A percentile compares a stretch with the other conserved stretches of the same genome.
Evolutionary conservation across 108 stramenopile species (phyloP).

Genomic region (Epithemia pelagica): DNA sequence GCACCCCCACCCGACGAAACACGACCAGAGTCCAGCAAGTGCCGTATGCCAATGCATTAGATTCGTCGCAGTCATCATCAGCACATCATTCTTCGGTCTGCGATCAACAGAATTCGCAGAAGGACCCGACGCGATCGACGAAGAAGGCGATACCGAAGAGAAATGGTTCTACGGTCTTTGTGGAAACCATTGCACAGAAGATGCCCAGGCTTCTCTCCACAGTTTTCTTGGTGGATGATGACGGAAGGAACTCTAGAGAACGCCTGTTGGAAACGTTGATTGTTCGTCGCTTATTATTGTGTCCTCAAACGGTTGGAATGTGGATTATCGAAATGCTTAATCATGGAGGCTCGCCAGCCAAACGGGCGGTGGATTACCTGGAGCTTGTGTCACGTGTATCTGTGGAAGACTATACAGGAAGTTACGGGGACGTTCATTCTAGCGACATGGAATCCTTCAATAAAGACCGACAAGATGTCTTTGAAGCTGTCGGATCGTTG

Average conservation of each 20-base stretch:
- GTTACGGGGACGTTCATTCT: slow-evolving; percentile 1
- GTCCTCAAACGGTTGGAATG: slow-evolving; percentile 13
- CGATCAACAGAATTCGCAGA: no score
- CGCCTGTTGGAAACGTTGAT: slow-evolving; percentile 14
- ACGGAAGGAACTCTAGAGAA: slow-evolving; percentile 7
- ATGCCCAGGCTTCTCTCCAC: slow-evolving; percentile 20
- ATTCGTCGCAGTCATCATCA: no score
- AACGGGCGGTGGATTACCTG: slow-evolving; percentile 22
- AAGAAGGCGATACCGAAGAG: no score
- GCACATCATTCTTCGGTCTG: no score
- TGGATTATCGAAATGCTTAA: slow-evolving; percentile 28
- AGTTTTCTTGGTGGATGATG: slow-evolving; percentile 18
- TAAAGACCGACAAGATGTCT: slow-evolving; percentile 5
- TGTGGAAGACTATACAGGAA: slow-evolving; percentile 14
- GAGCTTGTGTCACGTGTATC: slow-evolving; percentile 6
- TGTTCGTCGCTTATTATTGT: slow-evolving; percentile 13
- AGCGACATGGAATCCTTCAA: slow-evolving; percentile 14
- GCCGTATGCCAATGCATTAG: no score
- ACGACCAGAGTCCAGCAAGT: no score
- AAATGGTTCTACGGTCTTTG: no score
- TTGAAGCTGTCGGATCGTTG: slow-evolving; percentile 10
- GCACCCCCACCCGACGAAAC: no score
- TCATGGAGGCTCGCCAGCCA: slow-evolving; percentile 11
- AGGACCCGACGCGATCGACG: no score
- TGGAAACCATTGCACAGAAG: background rate